Base-by-base conservation (phyloP, 2,329 filamentous ascomycete genomes). In the Hymenoscyphus infarciens region DNA sequence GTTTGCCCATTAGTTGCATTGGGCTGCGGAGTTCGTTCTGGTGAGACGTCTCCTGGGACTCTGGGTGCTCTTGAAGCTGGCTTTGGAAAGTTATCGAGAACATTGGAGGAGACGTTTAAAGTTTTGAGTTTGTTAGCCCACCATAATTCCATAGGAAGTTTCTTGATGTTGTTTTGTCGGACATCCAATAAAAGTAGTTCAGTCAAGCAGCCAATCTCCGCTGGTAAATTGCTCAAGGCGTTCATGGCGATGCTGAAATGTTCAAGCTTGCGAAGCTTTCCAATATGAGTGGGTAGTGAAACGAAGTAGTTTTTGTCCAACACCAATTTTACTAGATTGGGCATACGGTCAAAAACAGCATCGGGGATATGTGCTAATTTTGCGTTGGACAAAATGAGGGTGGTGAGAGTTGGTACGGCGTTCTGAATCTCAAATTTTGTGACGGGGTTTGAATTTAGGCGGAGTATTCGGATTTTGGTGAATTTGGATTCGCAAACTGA, bases 231-330 rank as follows among this genome's bases (percentile, higher is more conserved):
- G 64, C 88, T 90, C 3, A 99, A 82, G 0, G 90, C 89, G 74
- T 99, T 99, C 75, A 94, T 91, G 45, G 93, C 92, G 67, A 98
- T 92, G 76, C 92, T 98, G 73, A 99, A 89, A 75, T 96, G 88
- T 73, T 98, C 93, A 33, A 99, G 80, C 68, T 87, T 90, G 66
- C 85, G 86, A 54, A 99, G 79, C 66, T 89, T 90, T 16, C 94
- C 93, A 64, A 99, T 90, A 65, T 96, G 89, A 61, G 86, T 83
- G 0, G 94, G 95, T 27, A 99, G 79, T 0, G 91, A 94, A 0
- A 95, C 92, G 70, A 99, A 96, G 74, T 97, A 96, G 72, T 99
- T 99, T 74, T 91, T 93, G 77, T 97, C 94, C 60, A 99, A 81
- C 19, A 94, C 88, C 25, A 99, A 82, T 70, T 93, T 92, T 63